Evolutionary conservation across 768 basidiomycete species (phyloP), one percentile per base, ranked within the genome.

Genomic region (Tulasnella calospora): DNA sequence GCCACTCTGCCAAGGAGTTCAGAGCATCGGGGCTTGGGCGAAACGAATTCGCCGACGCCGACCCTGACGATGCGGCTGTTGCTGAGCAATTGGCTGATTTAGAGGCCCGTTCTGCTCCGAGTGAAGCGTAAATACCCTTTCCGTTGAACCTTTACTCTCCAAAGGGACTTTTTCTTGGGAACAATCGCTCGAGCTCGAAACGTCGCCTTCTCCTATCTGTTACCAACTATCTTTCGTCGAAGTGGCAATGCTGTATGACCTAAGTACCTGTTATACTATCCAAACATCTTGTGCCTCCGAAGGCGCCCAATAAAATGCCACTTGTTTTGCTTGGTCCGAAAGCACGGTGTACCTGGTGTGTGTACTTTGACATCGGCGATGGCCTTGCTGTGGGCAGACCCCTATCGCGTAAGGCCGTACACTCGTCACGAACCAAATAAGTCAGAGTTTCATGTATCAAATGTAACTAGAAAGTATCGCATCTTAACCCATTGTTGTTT

Each of bases 41-140:
- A 15, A 74, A 47, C 27, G 44, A 74, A 7, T 30, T 67, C 3
- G 44, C 55, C 73, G 73, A 74, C 73, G 44, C 38, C 10, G 73
- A 74, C 44, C 6, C 44, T 3, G 73, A 74, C 13, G 73, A 74
- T 12, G 73, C 73, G 0, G 30, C 33, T n/a, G 73, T 55, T 33
- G 73, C 51, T n/a, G 73, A 44, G 44, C 73, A 74, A 33, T 35
- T 74, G 73, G 73, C 27, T 47, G 61, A 67, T 67, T 0, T 67
- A 27, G 61, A 67, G 30, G 30, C 61, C 12, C 61, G 61, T 13
- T 67, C 27, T 0, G 33, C 30, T 67, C 61, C 61, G 13, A 51
- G 51, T 51, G 51, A 51, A 51, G 51, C 51, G n/a, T 51, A n/a
- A 51, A 51, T 1, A 5, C 51, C 23, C 10, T n/a, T 51, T 51